Percentiles rank a stretch among this genome's conserved stretches.
These are phyloP conservation scores for Vachellia collinsii DNA, from an alignment of 306 rosid species.

Conservation along the genomic window DNA sequence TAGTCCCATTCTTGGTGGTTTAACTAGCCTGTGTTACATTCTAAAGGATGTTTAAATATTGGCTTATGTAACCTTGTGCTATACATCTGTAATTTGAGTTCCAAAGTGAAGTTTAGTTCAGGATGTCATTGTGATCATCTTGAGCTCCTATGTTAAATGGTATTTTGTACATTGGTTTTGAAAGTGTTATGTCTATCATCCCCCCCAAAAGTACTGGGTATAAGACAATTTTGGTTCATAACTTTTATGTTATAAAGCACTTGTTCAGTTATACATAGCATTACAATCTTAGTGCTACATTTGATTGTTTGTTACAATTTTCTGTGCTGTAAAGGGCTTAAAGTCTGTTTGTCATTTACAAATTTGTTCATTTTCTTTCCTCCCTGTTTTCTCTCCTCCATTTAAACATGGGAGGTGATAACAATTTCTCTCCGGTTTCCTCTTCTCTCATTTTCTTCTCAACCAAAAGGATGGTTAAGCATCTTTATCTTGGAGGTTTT, in stretches of 20 bases:
- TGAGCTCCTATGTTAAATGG: neutral
- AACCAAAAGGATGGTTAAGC: too few relatives aligned
- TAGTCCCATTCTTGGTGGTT: neutral
- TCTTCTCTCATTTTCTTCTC: too few relatives aligned
- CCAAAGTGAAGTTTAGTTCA: neutral
- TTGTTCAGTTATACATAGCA: neutral
- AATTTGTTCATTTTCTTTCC: too few relatives aligned
- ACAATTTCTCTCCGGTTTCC: too few relatives aligned
- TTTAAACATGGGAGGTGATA: too few relatives aligned
- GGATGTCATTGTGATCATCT: neutral
- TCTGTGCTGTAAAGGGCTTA: neutral
- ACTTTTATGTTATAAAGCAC: neutral
- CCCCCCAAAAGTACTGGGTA: neutral
- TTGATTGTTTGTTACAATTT: neutral
- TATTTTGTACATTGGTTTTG: neutral
- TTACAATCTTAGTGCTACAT: neutral
- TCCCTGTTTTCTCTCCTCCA: too few relatives aligned
- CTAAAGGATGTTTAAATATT: neutral
- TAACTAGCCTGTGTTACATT: neutral
- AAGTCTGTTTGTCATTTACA: neutral
- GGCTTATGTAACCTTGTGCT: neutral
- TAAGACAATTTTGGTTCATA: neutral
- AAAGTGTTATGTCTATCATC: neutral
- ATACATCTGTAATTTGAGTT: neutral
- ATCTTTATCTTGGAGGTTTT: neutral